Evolutionary conservation across 2,329 filamentous ascomycete species (phyloP).

Genomic region (Hymenotorrendiella dingleyae): DNA sequence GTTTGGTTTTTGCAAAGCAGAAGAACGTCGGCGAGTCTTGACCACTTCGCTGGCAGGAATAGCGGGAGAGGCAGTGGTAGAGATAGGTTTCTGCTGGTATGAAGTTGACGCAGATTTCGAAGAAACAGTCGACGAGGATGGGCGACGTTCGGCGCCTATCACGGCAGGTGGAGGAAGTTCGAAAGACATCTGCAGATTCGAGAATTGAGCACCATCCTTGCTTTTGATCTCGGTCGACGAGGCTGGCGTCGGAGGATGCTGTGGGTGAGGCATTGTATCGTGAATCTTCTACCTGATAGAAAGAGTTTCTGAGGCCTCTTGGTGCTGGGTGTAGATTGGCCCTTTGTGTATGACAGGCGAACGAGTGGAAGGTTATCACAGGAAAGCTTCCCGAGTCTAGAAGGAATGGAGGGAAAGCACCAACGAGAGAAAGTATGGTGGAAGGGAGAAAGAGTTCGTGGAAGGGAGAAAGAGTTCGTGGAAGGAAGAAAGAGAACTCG

Average conservation of each 20-base stretch:
- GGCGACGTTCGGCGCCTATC: constrained; percentile 49
- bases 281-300: too few relatives aligned
- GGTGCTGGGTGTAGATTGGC: constrained; percentile 1
- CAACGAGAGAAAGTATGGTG: neutral
- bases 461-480: too few relatives aligned
- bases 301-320: too few relatives aligned
- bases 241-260: constrained; percentile 68
- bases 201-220: constrained; percentile 58
- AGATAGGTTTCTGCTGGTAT: constrained; percentile 36
- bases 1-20: constrained; percentile 33
- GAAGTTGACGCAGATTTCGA: constrained; percentile 42
- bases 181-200: constrained; percentile 63
- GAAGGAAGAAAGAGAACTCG: too few relatives aligned
- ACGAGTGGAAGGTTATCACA: too few relatives aligned
- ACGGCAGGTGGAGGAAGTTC: constrained; percentile 73
- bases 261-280: constrained; percentile 57
- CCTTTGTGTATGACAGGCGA: constrained; percentile 8
- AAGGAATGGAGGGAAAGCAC: neutral
- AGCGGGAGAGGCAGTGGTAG: constrained; percentile 37
- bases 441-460: too few relatives aligned
- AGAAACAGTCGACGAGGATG: constrained; percentile 41
- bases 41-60: constrained; percentile 35
- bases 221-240: constrained; percentile 75
- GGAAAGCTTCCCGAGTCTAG: neutral
- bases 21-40: constrained; percentile 40